Evolutionary conservation across 352 stramenopile genomes (phyloP).

Genomic region (Phytophthora constricta): DNA sequence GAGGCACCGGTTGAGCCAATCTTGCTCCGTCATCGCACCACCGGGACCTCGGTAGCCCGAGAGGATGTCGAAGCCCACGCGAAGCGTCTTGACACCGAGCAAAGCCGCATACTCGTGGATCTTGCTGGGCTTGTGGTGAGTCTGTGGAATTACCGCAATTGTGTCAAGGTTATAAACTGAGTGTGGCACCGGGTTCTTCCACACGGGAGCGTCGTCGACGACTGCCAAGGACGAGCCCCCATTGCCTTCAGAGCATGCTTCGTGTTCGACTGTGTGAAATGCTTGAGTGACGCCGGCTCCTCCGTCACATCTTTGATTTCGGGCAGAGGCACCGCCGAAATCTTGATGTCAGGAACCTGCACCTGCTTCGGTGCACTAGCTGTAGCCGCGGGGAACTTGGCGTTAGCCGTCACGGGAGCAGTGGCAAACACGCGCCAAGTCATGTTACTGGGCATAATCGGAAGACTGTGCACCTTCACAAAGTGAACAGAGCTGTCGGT

Average conservation of each 20-base stretch:
- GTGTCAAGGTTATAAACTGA: constrained; percentile 47
- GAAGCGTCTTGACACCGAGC: constrained; percentile 44
- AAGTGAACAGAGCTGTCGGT: constrained; percentile 19
- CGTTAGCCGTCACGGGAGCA: not conserved
- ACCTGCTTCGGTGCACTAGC: constrained; percentile 4
- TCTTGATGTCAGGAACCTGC: constrained; percentile 16
- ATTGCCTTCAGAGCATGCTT: constrained; percentile 15
- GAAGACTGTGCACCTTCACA: constrained; percentile 26
- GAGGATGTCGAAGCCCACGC: constrained; percentile 51
- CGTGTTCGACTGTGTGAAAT: constrained; percentile 36
- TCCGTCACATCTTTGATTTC: constrained; percentile 48
- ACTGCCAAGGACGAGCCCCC: not conserved
- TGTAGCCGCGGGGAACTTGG: constrained; percentile 9
- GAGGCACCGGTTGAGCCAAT: constrained; percentile 76
- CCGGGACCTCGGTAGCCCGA: constrained; percentile 58
- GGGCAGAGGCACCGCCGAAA: constrained; percentile 32
- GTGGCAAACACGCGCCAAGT: constrained; percentile 24
- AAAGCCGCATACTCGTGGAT: constrained; percentile 47
- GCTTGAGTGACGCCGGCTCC: constrained; percentile 34
- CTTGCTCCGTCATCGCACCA: constrained; percentile 57
- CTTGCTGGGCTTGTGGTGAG: constrained; percentile 41
- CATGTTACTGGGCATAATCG: constrained; percentile 24
- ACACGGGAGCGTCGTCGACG: constrained; percentile 7
- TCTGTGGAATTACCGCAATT: constrained; percentile 43
- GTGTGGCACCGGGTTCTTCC: constrained; percentile 55